A percentile compares a stretch with the other conserved stretches of the same genome.
Conservation (phyloP, 441 rosid species). For the Corymbia calophylla region DNA sequence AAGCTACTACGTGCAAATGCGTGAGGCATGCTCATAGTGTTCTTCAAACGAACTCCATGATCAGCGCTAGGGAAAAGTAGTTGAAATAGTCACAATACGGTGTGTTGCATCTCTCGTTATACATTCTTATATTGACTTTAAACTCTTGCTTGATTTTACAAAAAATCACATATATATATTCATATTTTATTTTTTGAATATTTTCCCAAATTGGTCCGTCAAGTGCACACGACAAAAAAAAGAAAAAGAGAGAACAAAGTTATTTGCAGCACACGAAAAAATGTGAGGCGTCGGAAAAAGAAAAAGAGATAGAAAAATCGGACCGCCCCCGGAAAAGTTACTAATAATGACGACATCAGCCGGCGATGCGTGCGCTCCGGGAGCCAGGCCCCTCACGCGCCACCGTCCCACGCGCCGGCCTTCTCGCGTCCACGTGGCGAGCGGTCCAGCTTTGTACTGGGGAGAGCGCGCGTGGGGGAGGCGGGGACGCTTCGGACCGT, state of each 20-base stretch:
- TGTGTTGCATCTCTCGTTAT: background rate
- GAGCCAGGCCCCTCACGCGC: background rate
- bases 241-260: fast-evolving
- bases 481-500: background rate
- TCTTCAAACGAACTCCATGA: too few species aligned
- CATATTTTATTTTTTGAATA: background rate
- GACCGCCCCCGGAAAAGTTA: too few species aligned
- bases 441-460: fast-evolving
- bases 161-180: background rate
- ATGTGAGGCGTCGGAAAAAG: background rate
- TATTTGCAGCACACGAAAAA: background rate
- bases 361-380: background rate
- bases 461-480: background rate
- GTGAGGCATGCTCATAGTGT: background rate
- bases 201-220: background rate
- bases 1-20: background rate
- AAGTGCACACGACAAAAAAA: fast-evolving
- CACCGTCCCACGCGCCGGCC: background rate
- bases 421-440: background rate
- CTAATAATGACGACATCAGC: background rate
- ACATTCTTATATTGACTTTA: background rate
- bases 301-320: background rate
- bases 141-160: background rate
- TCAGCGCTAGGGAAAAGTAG: too few species aligned
- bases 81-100: background rate